These are phyloP conservation scores for Diaporthe australafricana DNA, from an alignment of 2,329 filamentous ascomycete genomes.

Conservation along the genomic window DNA sequence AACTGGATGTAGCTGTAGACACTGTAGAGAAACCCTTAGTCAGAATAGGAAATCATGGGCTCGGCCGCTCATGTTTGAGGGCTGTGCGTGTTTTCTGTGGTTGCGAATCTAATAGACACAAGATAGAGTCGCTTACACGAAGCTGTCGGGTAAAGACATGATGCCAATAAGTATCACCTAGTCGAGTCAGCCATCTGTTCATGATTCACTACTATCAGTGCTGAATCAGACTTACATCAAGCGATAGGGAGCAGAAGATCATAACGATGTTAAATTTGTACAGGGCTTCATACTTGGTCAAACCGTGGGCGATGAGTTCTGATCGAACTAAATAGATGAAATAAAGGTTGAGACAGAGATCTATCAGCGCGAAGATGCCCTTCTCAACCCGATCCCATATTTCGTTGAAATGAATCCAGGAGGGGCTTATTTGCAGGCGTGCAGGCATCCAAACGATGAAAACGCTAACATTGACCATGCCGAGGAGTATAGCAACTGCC, in stretches of 20 bases:
- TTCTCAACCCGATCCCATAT: constrained; percentile 64
- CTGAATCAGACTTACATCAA: constrained; percentile 49
- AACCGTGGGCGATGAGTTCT: constrained; percentile 57
- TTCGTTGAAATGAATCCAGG: constrained; percentile 55
- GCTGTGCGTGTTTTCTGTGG: too few species aligned
- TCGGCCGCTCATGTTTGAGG: background rate
- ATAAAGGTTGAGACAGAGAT: constrained; percentile 57
- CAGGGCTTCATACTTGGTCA: constrained; percentile 58
- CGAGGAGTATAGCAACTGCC: constrained; percentile 52
- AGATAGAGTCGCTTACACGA: constrained; percentile 47
- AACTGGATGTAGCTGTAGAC: constrained; percentile 56
- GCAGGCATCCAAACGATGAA: constrained; percentile 64
- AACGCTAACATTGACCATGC: constrained; percentile 59
- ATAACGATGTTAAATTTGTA: constrained; percentile 59
- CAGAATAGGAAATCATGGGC: background rate
- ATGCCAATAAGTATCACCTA: constrained; percentile 53
- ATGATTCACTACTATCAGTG: background rate
- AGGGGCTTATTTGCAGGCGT: constrained; percentile 52
- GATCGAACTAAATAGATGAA: constrained; percentile 58
- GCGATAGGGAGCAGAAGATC: constrained; percentile 56
- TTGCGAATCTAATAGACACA: too few species aligned
- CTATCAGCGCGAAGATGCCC: constrained; percentile 57
- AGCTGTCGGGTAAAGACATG: constrained; percentile 58
- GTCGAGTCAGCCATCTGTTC: background rate
- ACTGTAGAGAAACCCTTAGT: background rate